These are phyloP conservation scores for Scheffersomyces titani DNA, from an alignment of 1,139 yeast species.

Conservation along the genomic window DNA sequence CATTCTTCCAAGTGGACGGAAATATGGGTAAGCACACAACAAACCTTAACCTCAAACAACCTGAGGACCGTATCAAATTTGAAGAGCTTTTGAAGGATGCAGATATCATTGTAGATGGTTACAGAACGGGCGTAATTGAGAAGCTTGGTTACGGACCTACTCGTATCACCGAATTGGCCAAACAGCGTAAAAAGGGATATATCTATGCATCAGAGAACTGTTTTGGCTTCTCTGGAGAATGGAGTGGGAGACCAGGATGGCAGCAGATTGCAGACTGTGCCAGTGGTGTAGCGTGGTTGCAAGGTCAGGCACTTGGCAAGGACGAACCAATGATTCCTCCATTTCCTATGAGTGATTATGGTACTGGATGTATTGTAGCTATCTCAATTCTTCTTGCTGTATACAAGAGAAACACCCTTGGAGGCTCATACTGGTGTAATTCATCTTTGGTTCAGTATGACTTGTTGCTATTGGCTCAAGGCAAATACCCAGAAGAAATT, in stretches of 20 bases:
- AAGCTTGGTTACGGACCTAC: constrained; percentile 29
- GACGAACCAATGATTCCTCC: constrained; percentile 35
- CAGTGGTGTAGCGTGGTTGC: constrained; percentile 33
- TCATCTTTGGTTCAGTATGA: constrained; percentile 33
- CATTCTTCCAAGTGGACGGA: constrained; percentile 32
- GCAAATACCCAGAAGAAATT: constrained; percentile 20
- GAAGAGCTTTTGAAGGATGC: constrained; percentile 27
- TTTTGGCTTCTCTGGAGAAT: constrained; percentile 31
- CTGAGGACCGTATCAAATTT: constrained; percentile 21
- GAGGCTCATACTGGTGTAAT: constrained; percentile 33
- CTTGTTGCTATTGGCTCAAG: constrained; percentile 27
- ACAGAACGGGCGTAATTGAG: constrained; percentile 27
- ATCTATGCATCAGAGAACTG: constrained; percentile 34
- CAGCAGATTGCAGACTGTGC: constrained; percentile 37
- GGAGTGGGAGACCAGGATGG: constrained; percentile 34
- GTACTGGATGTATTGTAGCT: constrained; percentile 34
- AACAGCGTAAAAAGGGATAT: constrained; percentile 27
- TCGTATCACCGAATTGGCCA: constrained; percentile 20
- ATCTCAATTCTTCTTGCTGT: constrained; percentile 28
- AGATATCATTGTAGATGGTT: constrained; percentile 31
- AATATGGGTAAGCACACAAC: constrained; percentile 34
- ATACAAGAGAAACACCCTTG: constrained; percentile 23
- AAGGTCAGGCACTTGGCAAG: constrained; percentile 27
- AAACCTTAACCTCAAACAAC: constrained; percentile 24
- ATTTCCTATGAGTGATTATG: constrained; percentile 37